A percentile compares a stretch with the other conserved stretches of the same genome.
Conservation (phyloP, 208 protist genomes). For the Trypanosoma theileri region DNA sequence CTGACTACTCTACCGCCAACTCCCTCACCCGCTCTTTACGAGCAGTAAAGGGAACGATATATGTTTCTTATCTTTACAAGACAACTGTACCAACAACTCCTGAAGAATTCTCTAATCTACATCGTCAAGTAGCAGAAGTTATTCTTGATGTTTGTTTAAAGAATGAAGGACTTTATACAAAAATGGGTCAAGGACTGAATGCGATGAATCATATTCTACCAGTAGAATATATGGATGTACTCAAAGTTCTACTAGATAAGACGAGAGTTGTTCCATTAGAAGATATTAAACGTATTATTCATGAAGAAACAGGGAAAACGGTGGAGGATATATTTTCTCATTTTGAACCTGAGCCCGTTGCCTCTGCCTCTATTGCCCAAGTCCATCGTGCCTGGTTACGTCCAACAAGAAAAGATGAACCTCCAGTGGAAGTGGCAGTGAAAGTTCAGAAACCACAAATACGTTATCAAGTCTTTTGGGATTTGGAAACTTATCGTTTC, state of each 20-base stretch:
- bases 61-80: slow-evolving; percentile 69
- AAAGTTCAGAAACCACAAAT: slow-evolving; percentile 94
- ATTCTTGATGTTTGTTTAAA: slow-evolving; percentile 63
- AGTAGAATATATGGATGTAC: slow-evolving; percentile 68
- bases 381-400: slow-evolving; percentile 80
- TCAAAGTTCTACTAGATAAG: slow-evolving; percentile 75
- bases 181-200: slow-evolving; percentile 84
- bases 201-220: slow-evolving; percentile 89
- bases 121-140: slow-evolving; percentile 41
- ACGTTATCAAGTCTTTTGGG: slow-evolving; percentile 72
- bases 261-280: slow-evolving; percentile 53
- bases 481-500: slow-evolving; percentile 74
- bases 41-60: slow-evolving; percentile 36
- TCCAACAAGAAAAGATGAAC: slow-evolving; percentile 19
- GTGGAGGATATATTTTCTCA: slow-evolving; percentile 80
- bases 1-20: slow-evolving; percentile 52
- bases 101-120: slow-evolving; percentile 57
- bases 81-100: slow-evolving; percentile 48
- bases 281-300: slow-evolving; percentile 53
- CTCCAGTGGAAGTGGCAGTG: slow-evolving; percentile 78
- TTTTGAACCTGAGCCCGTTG: slow-evolving; percentile 90
- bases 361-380: slow-evolving; percentile 95
- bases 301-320: slow-evolving; percentile 51
- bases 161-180: slow-evolving; percentile 91
- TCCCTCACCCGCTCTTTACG: slow-evolving; percentile 71